Evolutionary conservation across 805 yeast species (phyloP), one percentile per base, ranked within the genome.

Genomic region (Spathaspora hagerdaliae): DNA sequence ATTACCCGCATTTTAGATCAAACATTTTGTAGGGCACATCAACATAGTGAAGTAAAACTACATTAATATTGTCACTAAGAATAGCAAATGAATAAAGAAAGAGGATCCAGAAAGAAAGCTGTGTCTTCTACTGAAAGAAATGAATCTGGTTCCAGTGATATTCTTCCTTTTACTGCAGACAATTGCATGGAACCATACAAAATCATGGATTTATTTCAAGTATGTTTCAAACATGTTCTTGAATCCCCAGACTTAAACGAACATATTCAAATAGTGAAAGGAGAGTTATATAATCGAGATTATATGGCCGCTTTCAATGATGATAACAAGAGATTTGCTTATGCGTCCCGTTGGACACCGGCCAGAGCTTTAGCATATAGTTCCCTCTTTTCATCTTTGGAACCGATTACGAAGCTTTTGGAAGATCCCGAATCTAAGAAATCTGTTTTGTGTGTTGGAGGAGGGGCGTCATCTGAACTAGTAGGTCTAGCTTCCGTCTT

Each of bases 381-480:
- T 2, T 79, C 89, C 1, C 69, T 89, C 19, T 82, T 88, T 53
- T 70, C 80, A 1, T 67, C 77, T 11, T 64, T 84, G 27, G 63
- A 61, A 5, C 73, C 73, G 3, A 60, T 81, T 8, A 58, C 63
- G 37, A 59, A 64, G 2, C 34, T 74, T 19, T 56, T 78, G 9
- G 59, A 59, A 34, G 64, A 67, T 35, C 64, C 67, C 2, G 57
- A 57, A 6, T 43, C 49, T 13, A 55, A 61, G 12, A 57, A 66
- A 3, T 61, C 72, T 6, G 77, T 83, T 0, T 60, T 88, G 32
- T 78, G 84, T 54, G 73, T 90, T 33, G 97, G 96, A 14, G 96
- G 95, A 24, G 97, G 97, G 32, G 96, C 96, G 0, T 87, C 92
- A 5, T 87, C 89, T 2, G 97, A 89, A 59, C 63, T 88, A 24